Conservation (phyloP, 495 filamentous ascomycete genomes). For the Penicillium alfredii region DNA sequence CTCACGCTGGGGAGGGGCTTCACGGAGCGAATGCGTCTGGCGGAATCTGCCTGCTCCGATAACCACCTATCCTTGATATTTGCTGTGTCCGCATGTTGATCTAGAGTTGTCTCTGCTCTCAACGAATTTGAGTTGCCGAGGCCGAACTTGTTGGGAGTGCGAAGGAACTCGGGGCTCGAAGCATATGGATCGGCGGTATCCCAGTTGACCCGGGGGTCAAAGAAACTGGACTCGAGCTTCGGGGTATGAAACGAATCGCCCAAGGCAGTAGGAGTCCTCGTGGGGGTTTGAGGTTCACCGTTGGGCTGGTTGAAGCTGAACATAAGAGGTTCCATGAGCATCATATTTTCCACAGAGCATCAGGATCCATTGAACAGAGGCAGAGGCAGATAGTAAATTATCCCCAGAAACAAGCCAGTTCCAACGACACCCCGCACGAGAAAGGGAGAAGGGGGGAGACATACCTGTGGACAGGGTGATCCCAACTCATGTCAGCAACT, state of each 20-base stretch:
- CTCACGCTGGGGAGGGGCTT: constrained; percentile 34
- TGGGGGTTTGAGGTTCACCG: constrained; percentile 72
- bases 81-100: too few relatives aligned
- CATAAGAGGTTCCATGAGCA: constrained; percentile 35
- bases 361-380: constrained; percentile 3
- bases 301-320: constrained; percentile 71
- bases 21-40: constrained; percentile 31
- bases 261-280: constrained; percentile 63
- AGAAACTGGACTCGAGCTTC: constrained; percentile 51
- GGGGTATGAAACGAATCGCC: constrained; percentile 62
- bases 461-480: constrained; percentile 68
- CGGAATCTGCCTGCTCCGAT: constrained; percentile 37
- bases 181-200: constrained; percentile 49
- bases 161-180: constrained; percentile 48
- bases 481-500: constrained; percentile 65
- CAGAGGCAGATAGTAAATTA: too few relatives aligned
- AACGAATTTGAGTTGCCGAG: constrained; percentile 27
- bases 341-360: constrained; percentile 21
- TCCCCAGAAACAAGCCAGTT: constrained; percentile 6
- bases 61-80: constrained; percentile 49
- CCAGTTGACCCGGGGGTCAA: constrained; percentile 48
- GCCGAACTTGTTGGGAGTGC: constrained; percentile 43
- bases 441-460: constrained; percentile 20
- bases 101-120: constrained; percentile 40
- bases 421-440: constrained; percentile 20